Conservation (phyloP, 345 rosid genomes). For the Balakata baccata region DNA sequence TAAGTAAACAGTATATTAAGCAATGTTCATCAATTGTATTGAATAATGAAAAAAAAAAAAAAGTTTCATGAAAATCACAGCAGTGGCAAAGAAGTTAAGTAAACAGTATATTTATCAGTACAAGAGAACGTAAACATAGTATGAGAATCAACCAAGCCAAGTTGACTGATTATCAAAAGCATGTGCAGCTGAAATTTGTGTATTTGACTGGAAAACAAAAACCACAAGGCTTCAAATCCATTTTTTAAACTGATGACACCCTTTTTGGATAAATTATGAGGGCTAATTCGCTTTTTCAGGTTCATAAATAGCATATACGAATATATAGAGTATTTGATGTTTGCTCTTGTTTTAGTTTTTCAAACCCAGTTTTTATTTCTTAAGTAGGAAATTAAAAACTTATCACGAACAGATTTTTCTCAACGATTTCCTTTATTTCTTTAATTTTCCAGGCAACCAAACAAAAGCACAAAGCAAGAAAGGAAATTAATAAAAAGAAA, state of each 20-base stretch:
- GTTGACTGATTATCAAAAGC: not conserved
- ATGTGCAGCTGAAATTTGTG: not conserved
- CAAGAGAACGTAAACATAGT: too few species aligned
- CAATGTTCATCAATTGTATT: not conserved
- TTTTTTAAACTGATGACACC: not conserved
- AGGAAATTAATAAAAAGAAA: not conserved
- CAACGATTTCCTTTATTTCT: not conserved
- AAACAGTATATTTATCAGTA: not conserved
- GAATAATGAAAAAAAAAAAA: not conserved
- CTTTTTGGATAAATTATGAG: too few species aligned
- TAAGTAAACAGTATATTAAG: not conserved
- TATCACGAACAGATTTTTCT: not conserved
- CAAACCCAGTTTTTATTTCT: not conserved
- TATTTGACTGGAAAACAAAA: not conserved
- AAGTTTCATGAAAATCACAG: too few species aligned
- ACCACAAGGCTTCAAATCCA: not conserved
- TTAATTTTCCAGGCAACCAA: constrained; percentile 1
- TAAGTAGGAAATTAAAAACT: not conserved
- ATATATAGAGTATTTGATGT: not conserved
- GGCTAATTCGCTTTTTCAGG: not conserved
- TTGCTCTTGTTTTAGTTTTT: not conserved
- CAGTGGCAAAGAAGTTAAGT: not conserved
- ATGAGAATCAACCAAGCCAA: not conserved
- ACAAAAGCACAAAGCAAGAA: not conserved
- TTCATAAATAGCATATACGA: not conserved